These are phyloP conservation scores for Lophiostoma macrostomum DNA, from an alignment of 495 filamentous ascomycete genomes.

Conservation along the genomic window DNA sequence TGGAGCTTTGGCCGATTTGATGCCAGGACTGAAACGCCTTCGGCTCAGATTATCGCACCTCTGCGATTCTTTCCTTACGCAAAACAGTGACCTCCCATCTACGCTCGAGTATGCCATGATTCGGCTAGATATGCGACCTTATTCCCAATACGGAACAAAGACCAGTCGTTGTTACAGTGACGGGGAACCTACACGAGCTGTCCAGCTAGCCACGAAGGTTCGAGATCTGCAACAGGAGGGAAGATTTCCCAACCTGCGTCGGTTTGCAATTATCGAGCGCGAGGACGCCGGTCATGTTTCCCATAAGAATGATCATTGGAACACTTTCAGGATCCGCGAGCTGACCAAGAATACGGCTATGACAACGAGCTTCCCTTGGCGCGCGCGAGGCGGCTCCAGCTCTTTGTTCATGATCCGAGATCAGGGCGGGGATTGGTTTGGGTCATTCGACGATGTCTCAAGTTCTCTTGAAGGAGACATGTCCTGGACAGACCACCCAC, in stretches of 20 bases:
- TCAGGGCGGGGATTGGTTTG: no score
- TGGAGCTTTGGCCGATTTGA: background rate
- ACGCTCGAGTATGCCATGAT: conserved; percentile 2
- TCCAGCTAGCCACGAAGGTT: background rate
- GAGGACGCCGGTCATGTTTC: background rate
- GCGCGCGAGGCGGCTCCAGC: no score
- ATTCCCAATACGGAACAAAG: background rate
- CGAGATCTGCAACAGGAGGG: background rate
- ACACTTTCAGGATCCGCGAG: background rate
- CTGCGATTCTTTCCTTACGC: background rate
- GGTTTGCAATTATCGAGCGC: background rate
- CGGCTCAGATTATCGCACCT: conserved; percentile 2
- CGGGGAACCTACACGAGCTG: background rate
- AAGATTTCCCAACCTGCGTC: background rate
- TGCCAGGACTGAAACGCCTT: conserved; percentile 7
- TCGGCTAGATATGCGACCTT: background rate
- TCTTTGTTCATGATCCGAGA: no score
- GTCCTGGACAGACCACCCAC: no score
- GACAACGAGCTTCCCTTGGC: no score
- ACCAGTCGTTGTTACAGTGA: conserved; percentile 3
- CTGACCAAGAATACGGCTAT: conserved; percentile 1
- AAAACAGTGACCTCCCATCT: background rate
- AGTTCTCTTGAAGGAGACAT: no score
- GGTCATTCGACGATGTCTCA: no score
- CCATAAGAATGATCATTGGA: conserved; percentile 1